Percentiles rank a stretch among this genome's conserved stretches.
Evolutionary conservation across 148 eudicot genomes (phyloP).

Genomic region (Fagopyrum esculentum): DNA sequence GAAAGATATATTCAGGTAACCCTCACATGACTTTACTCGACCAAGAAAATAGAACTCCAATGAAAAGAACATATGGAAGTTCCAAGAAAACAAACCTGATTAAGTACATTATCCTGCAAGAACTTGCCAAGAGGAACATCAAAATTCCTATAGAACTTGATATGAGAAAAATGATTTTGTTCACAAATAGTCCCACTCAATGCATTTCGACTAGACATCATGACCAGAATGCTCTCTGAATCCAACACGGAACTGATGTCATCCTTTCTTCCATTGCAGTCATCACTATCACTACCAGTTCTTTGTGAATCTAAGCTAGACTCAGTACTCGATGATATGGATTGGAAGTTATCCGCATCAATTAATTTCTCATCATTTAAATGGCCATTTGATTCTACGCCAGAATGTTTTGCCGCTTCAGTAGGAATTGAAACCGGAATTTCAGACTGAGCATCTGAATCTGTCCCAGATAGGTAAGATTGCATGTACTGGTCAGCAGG

Average conservation of each 20-base stretch:
- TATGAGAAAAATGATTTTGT: constrained; percentile 84
- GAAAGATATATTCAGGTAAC: not conserved
- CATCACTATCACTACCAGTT: constrained; percentile 33
- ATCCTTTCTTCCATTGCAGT: constrained; percentile 35
- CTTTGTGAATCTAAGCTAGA: constrained; percentile 22
- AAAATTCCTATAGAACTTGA: constrained; percentile 84
- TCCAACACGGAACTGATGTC: constrained; percentile 58
- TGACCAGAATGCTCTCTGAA: constrained; percentile 86
- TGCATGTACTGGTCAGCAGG: constrained; percentile 32
- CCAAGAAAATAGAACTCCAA: not conserved
- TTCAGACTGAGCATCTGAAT: constrained; percentile 20
- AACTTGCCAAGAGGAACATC: constrained; percentile 85
- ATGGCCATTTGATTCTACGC: constrained; percentile 26
- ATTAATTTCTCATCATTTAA: constrained; percentile 30
- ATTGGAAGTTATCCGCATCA: constrained; percentile 18
- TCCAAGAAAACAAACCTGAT: constrained; percentile 43
- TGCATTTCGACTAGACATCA: constrained; percentile 78
- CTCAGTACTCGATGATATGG: constrained; percentile 10
- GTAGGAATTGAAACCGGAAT: constrained; percentile 19
- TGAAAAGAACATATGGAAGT: not conserved
- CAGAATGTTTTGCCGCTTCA: constrained; percentile 22
- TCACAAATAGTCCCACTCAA: constrained; percentile 63
- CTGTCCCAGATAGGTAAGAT: constrained; percentile 28
- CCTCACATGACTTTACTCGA: not conserved
- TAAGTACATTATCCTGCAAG: constrained; percentile 71